Percentiles rank a stretch among this genome's conserved stretches.
These are phyloP conservation scores for Exophiala aquamarina DNA, from an alignment of 2,329 filamentous ascomycete species.

Conservation along the genomic window DNA sequence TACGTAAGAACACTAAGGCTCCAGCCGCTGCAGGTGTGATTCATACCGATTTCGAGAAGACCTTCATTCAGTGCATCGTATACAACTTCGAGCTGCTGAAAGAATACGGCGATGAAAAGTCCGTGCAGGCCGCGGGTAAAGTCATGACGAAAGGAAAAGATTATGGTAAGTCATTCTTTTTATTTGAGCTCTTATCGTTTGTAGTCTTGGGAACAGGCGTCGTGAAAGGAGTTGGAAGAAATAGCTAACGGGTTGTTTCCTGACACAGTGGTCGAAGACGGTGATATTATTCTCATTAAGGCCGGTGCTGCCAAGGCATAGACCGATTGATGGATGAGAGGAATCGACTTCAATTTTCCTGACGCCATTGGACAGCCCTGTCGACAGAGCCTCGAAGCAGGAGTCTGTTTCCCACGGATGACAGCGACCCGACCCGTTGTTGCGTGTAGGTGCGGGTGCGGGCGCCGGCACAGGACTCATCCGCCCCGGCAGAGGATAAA, in stretches of 20 bases:
- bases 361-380: no score
- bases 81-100: conserved; percentile 83
- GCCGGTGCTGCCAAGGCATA: conserved; percentile 50
- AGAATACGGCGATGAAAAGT: conserved; percentile 83
- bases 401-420: no score
- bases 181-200: no score
- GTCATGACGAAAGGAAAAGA: conserved; percentile 99
- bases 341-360: no score
- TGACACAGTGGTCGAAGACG: conserved; percentile 50
- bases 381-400: no score
- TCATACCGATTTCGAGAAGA: conserved; percentile 98
- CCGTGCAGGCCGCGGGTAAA: conserved; percentile 92
- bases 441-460: no score
- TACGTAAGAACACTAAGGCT: conserved; percentile 94
- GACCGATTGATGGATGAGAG: not conserved
- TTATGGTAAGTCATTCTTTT: conserved; percentile 51
- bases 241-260: no score
- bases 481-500: no score
- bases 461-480: no score
- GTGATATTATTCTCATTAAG: conserved; percentile 80
- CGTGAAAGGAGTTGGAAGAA: no score
- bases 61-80: conserved; percentile 93
- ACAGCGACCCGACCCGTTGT: no score
- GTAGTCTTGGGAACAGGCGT: no score
- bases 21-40: conserved; percentile 97